Base-by-base conservation (phyloP, 2,329 filamentous ascomycete species). In the Cytospora piceicola region DNA sequence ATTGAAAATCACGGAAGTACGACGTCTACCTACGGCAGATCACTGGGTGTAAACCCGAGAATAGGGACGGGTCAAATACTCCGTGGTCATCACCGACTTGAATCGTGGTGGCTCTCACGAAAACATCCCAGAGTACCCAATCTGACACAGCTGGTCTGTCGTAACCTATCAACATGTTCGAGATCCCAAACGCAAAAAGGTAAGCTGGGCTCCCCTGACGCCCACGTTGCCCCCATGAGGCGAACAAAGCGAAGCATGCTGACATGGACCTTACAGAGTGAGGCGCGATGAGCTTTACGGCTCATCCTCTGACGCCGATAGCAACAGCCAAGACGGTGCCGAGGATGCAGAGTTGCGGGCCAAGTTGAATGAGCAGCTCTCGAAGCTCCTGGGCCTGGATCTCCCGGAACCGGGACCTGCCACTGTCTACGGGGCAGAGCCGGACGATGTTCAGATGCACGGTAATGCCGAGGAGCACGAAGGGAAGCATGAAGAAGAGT, bases 281-380 rank as follows among this genome's bases (percentile, higher is more conserved):
- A 81, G 85, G 34, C 80, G 86, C 63, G 79, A 83, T 69, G 84
- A 88, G 49, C 75, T 88, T 24, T 78, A 79, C 64, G 76, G 73
- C 56, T 79, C 79, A 14, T 75, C 69, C 9, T 76, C 75, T 3
- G 75, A 77, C 8, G 68, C 67, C 32, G 71, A 72, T 22, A 72
- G 72, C 56, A 65, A 58, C 42, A 67, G 52, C n/a, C 72, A 70
- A 24, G 75, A 79, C 42, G 74, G 76, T 2, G 72, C 70, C 62
- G 75, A 74, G 56, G 73, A 80, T 52, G 75, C 74, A 6, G 78
- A 78, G 51, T 71, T 82, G 66, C 76, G 79, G 67, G 80, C 78
- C 36, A 79, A 73, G 68, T 73, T 86, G 63, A 80, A 82, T 68
- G 81, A 79, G 22, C 82, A 80, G 58, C 79, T 86, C 56, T 81